Percentiles rank a stretch among this genome's conserved stretches.
Evolutionary conservation across 2,329 filamentous ascomycete species (phyloP).

Genomic region (Gaeumannomyces tritici): DNA sequence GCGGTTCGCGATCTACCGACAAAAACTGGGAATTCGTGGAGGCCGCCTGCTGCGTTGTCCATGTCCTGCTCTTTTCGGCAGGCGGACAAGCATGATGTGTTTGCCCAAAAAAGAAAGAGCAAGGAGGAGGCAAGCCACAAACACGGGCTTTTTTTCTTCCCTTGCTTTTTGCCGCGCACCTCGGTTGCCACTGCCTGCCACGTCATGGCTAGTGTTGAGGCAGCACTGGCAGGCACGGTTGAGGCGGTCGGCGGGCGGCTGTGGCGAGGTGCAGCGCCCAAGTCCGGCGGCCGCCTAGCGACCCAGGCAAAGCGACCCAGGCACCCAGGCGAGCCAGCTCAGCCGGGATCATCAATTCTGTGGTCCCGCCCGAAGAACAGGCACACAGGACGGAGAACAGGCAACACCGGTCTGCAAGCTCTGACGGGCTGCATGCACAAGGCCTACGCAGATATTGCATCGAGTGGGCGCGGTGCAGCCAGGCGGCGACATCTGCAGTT

Average conservation of each 20-base stretch:
- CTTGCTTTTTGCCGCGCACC: background rate
- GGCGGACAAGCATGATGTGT: background rate
- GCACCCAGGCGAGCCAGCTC: background rate
- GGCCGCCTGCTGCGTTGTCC: background rate
- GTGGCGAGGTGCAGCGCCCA: constrained; percentile 3
- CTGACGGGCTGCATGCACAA: too few relatives aligned
- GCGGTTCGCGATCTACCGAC: background rate
- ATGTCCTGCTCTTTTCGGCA: background rate
- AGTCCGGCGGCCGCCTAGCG: background rate
- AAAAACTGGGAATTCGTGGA: background rate
- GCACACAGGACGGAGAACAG: too few relatives aligned
- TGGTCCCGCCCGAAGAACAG: background rate
- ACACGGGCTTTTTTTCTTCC: background rate
- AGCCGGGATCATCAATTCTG: background rate
- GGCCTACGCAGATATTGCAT: too few relatives aligned
- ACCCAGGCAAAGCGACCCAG: too few relatives aligned
- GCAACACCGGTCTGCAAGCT: too few relatives aligned
- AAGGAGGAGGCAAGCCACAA: background rate
- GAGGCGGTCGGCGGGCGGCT: background rate
- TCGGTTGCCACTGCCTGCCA: background rate
- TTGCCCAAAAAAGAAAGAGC: background rate
- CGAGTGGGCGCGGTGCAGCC: too few relatives aligned
- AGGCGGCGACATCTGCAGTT: background rate
- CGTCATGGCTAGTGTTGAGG: background rate
- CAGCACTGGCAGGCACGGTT: background rate